Conservation (phyloP, 345 rosid species). For the Excoecaria agallocha region DNA sequence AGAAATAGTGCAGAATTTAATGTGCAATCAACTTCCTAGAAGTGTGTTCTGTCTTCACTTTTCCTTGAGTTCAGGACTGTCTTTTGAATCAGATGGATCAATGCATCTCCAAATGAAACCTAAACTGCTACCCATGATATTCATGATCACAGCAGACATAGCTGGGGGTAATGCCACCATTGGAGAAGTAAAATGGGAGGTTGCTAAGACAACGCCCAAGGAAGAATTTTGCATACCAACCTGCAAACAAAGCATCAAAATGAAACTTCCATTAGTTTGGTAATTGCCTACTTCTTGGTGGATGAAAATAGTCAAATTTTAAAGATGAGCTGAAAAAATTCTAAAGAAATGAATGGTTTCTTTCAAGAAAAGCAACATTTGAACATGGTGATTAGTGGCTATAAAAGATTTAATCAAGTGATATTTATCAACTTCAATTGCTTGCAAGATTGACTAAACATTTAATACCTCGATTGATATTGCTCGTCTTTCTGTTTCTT, state of each 20-base stretch:
- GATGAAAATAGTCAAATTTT: neutral
- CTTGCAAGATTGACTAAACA: neutral
- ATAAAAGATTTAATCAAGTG: neutral
- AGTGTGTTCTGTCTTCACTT: constrained; percentile 8
- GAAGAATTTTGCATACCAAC: constrained; percentile 78
- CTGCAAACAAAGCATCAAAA: constrained; percentile 24
- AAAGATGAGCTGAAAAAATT: neutral
- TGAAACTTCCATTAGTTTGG: neutral
- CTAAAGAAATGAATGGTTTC: neutral
- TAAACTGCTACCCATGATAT: constrained; percentile 60
- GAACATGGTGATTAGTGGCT: too few relatives aligned
- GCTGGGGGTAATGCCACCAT: constrained; percentile 57
- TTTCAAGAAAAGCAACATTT: too few relatives aligned
- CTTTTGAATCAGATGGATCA: constrained; percentile 27
- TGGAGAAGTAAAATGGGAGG: constrained; percentile 60
- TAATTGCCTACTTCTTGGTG: too few relatives aligned
- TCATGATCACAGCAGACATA: constrained; percentile 66
- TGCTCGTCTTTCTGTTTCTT: constrained; percentile 58
- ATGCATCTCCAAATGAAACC: constrained; percentile 51
- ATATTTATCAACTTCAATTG: neutral
- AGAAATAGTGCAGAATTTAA: neutral
- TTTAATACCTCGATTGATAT: constrained; percentile 52
- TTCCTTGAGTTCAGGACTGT: constrained; percentile 10
- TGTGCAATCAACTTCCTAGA: neutral
- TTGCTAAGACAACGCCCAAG: constrained; percentile 59